Conservation (phyloP, 768 basidiomycete genomes). For the Kwoniella botswanensis region DNA sequence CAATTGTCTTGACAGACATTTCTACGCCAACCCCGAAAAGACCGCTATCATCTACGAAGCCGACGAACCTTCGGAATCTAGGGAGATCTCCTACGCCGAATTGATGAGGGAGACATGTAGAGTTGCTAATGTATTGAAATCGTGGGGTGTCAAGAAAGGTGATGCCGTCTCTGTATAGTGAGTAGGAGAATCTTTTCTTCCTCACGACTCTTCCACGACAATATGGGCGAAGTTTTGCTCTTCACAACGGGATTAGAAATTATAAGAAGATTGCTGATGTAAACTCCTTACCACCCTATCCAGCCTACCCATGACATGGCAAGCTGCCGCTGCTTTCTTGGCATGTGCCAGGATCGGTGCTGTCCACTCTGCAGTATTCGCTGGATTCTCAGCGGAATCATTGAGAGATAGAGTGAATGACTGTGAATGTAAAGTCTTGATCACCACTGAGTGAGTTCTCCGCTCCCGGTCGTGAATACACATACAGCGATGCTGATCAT, state of each 20-base stretch:
- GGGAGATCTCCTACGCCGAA: constrained; percentile 77
- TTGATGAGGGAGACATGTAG: constrained; percentile 87
- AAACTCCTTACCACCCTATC: background rate
- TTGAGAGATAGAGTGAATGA: constrained; percentile 90
- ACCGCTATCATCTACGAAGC: constrained; percentile 98
- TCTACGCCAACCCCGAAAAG: constrained; percentile 82
- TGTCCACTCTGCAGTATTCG: constrained; percentile 95
- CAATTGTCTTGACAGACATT: constrained; percentile 98
- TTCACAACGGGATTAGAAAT: no score
- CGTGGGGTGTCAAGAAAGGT: constrained; percentile 89
- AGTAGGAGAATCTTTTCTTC: constrained; percentile 14
- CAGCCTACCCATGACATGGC: constrained; percentile 62
- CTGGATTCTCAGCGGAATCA: constrained; percentile 93
- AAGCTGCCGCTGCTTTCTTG: constrained; percentile 93
- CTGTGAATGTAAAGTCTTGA: constrained; percentile 85
- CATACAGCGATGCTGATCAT: background rate
- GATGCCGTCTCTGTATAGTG: constrained; percentile 63
- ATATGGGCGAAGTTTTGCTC: no score
- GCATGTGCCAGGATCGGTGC: constrained; percentile 97
- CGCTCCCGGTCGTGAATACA: background rate
- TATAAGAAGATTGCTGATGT: background rate
- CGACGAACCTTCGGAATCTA: constrained; percentile 83
- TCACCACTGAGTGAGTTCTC: constrained; percentile 75
- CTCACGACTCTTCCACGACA: background rate
- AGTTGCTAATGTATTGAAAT: constrained; percentile 89